Percentiles rank a stretch among this genome's conserved stretches.
Conservation (phyloP, 139 green algal genomes). For the Mesostigma viride region DNA sequence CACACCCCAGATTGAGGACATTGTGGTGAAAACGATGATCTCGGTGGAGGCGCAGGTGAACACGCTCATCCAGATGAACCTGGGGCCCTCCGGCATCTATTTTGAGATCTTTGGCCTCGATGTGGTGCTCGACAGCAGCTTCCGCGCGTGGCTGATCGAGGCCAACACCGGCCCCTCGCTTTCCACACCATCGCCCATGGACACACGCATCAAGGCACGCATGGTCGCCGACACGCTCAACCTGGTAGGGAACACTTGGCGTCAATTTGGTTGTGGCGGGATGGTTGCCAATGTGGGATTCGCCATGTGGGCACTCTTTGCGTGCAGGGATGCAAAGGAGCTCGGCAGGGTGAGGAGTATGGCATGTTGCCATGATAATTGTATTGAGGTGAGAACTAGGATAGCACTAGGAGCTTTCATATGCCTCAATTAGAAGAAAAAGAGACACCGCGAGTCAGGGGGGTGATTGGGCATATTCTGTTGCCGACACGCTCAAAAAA, state of each 20-base stretch:
- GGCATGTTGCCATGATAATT: too few relatives aligned
- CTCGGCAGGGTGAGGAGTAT: too few relatives aligned
- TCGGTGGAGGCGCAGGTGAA: background rate
- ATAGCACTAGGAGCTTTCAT: background rate
- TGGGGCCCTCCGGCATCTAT: slow-evolving; percentile 19
- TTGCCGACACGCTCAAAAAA: too few relatives aligned
- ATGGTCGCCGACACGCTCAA: background rate
- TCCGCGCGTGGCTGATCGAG: slow-evolving; percentile 54
- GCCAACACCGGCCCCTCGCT: background rate
- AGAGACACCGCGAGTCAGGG: too few relatives aligned
- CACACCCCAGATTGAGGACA: background rate
- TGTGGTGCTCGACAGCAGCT: slow-evolving; percentile 47
- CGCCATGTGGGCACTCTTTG: too few relatives aligned
- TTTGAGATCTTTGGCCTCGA: slow-evolving; percentile 63
- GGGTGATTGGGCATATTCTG: too few relatives aligned
- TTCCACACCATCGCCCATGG: background rate
- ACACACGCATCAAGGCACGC: background rate
- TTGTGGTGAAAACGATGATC: background rate
- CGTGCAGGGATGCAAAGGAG: too few relatives aligned
- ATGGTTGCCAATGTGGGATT: too few relatives aligned
- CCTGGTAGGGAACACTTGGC: too few relatives aligned
- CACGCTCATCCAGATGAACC: background rate
- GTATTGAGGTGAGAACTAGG: background rate
- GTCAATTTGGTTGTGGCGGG: too few relatives aligned
- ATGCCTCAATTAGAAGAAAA: background rate